Base-by-base conservation (phyloP, 306 rosid genomes). In the Cucumis cinereus region DNA sequence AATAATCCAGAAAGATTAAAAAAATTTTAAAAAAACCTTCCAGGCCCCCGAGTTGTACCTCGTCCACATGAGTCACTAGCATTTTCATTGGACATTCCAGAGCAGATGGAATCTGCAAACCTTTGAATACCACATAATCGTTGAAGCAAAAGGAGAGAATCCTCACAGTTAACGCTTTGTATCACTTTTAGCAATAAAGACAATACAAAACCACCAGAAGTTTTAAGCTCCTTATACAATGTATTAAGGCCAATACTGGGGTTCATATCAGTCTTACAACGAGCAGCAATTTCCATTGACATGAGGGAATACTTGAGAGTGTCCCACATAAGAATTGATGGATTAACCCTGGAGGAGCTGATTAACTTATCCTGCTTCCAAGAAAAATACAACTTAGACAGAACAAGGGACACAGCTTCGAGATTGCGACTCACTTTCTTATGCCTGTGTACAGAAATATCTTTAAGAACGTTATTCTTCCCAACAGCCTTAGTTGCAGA, bases 311-410 rank as follows among this genome's bases (percentile, higher is more conserved):
- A 92, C 84, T 89, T 95, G 26, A 92, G 86, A 45, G 90, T 83
- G 81, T 92, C 99, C 99, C 99, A 95, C 97, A 95, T 88, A 71
- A 92, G 88, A 86, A 95, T 75, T 73, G 97, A 83, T 77, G 84
- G 95, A 84, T 84, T 90, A 73, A 89, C 69, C 85, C 88, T 84
- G 7, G 81, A 52, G 87, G 83, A 82, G 71, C 83, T 79, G 54
- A 82, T 79, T 74, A 87, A 55, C 82, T 86, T 83, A 38, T 90
- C 96, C 54, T 89, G 91, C 73, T 82, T 87, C 77, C 81, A 82
- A n/a, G 88, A 83, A 78, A 85, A 83, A 84, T 88, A 89, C 85
- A 92, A 81, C 89, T 95, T 95, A 76, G 93, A 85, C 79, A 95
- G 90, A 54, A 81, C 84, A 75, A 52, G 81, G 28, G 89, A 80